Conservation (phyloP, 768 basidiomycete genomes). For the Pluteus cervinus region DNA sequence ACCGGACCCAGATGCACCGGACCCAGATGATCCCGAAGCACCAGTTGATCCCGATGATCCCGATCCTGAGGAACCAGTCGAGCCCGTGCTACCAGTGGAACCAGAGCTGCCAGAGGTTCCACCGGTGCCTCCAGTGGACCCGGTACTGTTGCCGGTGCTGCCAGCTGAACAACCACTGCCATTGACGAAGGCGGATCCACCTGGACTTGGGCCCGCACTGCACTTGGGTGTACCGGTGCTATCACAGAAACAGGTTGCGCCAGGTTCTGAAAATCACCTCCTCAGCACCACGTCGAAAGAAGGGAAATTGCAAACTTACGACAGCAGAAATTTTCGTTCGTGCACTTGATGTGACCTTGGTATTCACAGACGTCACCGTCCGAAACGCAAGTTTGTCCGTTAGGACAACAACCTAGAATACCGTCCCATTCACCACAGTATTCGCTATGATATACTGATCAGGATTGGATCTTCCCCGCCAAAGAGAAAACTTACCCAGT, state of each 20-base stretch:
- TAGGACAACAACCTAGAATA: slow-evolving; percentile 15
- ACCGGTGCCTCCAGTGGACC: neutral
- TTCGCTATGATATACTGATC: neutral
- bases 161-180: slow-evolving; percentile 1
- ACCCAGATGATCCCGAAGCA: no score
- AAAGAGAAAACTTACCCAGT: slow-evolving; percentile 3
- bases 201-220: neutral
- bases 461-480: neutral
- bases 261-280: slow-evolving; percentile 8
- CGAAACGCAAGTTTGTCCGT: slow-evolving; percentile 12
- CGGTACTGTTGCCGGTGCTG: neutral
- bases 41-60: no score
- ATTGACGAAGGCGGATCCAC: neutral
- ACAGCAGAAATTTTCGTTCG: slow-evolving; percentile 17
- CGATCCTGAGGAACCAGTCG: no score
- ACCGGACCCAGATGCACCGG: no score
- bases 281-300: neutral
- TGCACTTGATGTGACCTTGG: slow-evolving; percentile 10
- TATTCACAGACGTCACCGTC: slow-evolving; percentile 11
- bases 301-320: slow-evolving; percentile 8
- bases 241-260: slow-evolving; percentile 9
- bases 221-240: slow-evolving; percentile 7
- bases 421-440: slow-evolving; percentile 18
- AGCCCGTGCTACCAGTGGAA: no score
- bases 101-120: slow-evolving; percentile 2